These are phyloP conservation scores for Thymus mandschuricus DNA, from an alignment of 257 asterid genomes.

Conservation along the genomic window DNA sequence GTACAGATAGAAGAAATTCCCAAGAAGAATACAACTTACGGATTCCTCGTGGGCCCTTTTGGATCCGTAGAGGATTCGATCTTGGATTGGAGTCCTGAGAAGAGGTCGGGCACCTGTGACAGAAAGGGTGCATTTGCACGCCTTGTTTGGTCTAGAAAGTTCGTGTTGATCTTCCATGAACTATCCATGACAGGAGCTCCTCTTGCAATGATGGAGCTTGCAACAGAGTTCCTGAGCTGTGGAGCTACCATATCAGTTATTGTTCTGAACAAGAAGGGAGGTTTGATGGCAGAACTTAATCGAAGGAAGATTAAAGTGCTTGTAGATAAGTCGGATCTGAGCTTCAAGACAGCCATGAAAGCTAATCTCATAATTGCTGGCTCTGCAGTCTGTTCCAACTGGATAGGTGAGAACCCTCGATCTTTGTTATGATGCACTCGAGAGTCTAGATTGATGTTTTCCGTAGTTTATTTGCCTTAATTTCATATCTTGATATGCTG, in stretches of 20 bases:
- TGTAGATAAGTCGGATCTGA: conserved; percentile 71
- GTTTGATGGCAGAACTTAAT: conserved; percentile 80
- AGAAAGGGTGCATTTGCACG: conserved; percentile 95
- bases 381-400: conserved; percentile 89
- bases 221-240: conserved; percentile 93
- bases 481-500: not conserved
- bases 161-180: conserved; percentile 92
- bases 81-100: conserved; percentile 92
- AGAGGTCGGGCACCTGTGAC: conserved; percentile 89
- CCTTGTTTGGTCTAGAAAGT: conserved; percentile 96
- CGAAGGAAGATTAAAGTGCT: conserved; percentile 93
- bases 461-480: conserved; percentile 8
- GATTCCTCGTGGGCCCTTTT: conserved; percentile 89
- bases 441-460: conserved; percentile 18
- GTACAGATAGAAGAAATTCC: conserved; percentile 76
- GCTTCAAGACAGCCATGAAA: conserved; percentile 93
- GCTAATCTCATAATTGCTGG: conserved; percentile 97
- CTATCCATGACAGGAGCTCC: conserved; percentile 99
- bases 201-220: conserved; percentile 97
- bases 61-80: conserved; percentile 80
- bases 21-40: conserved; percentile 68
- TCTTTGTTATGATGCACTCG: conserved; percentile 10
- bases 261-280: conserved; percentile 83
- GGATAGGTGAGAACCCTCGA: conserved; percentile 78
- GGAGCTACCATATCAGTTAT: conserved; percentile 89